These are phyloP conservation scores for Phytophthora fragariae DNA, from an alignment of 352 stramenopile species.

Conservation along the genomic window DNA sequence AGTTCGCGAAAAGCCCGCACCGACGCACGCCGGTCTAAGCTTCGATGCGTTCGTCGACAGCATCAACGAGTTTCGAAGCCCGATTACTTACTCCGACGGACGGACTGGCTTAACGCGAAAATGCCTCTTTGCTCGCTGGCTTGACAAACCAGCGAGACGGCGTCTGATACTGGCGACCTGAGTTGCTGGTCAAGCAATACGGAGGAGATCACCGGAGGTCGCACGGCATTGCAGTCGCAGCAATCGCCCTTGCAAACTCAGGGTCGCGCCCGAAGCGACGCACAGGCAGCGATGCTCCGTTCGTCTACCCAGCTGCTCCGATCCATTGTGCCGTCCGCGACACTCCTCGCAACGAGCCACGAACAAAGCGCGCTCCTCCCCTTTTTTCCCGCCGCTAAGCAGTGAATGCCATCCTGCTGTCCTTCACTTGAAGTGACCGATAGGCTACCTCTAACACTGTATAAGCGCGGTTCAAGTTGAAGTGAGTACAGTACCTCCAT, in stretches of 20 bases:
- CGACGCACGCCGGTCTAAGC: background rate
- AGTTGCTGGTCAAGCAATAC: slow-evolving; percentile 2
- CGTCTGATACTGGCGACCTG: slow-evolving; percentile 30
- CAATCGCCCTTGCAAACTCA: slow-evolving; percentile 5
- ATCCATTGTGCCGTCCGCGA: slow-evolving; percentile 2
- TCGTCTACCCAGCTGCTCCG: slow-evolving; percentile 1
- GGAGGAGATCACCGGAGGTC: background rate
- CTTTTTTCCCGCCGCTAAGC: too few relatives aligned
- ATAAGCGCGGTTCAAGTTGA: too few relatives aligned
- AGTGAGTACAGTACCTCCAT: too few relatives aligned
- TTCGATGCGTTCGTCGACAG: slow-evolving; percentile 24
- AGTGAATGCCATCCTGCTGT: too few relatives aligned
- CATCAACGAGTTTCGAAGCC: background rate
- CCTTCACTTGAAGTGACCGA: too few relatives aligned
- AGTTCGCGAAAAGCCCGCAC: slow-evolving; percentile 12
- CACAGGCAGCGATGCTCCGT: background rate
- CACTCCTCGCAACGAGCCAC: slow-evolving; percentile 14
- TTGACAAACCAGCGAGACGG: slow-evolving; percentile 8
- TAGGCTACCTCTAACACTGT: too few relatives aligned
- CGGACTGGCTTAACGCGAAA: background rate
- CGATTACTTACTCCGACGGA: slow-evolving; percentile 1
- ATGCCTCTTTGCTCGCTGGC: slow-evolving; percentile 10
- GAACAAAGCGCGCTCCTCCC: slow-evolving; percentile 5
- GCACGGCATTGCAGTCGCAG: background rate
- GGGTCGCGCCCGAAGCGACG: background rate